Evolutionary conservation across 2,329 filamentous ascomycete species (phyloP), one percentile per base, ranked within the genome.

Genomic region (Xenoacremonium recifei): DNA sequence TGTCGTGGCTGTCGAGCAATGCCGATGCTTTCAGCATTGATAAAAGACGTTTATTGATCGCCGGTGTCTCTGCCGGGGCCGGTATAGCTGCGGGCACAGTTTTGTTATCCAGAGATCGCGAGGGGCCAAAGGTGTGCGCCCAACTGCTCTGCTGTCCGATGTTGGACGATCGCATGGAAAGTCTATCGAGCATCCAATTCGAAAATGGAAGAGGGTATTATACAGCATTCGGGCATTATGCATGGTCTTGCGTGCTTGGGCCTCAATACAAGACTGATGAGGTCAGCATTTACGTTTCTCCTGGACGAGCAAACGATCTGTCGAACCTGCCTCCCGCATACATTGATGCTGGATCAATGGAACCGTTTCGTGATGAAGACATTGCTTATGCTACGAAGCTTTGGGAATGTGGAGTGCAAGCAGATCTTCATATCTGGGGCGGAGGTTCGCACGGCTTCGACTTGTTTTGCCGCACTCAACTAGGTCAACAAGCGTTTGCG

Each of bases 311-410:
- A 2, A 10, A 29, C 6, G 40, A 51, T 16, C 19, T 49, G 4
- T 32, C 29, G 1, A 15, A 17, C 15, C 21, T 51, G 0, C 48
- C 48, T 0, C 40, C 37, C 1, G 38, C 48, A 0, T 51, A 40
- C 18, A 44, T 51, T 5, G 48, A 51, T 16, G 48, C 29, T 17
- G 48, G 46, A 1, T 44, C 40, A 4, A 38, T 21, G 2, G 46
- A 51, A 19, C 42, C 40, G 7, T 51, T 51, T 10, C 30, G 48
- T 2, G 48, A 51, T 18, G 46, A 51, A n/a, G 40, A 21, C 12
- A 34, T 51, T 31, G 33, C 32, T 1, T 51, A 47, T 20, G 48
- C 48, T 2, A 33, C 23, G 10, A 44, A 37, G 13, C 25, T 51
- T 1, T 51, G 37, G 40, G 31, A 44, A 12, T 39, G 36, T 6